Evolutionary conservation across 2,329 filamentous ascomycete species (phyloP), one percentile per base, ranked within the genome.

Genomic region (Fusarium secorum): DNA sequence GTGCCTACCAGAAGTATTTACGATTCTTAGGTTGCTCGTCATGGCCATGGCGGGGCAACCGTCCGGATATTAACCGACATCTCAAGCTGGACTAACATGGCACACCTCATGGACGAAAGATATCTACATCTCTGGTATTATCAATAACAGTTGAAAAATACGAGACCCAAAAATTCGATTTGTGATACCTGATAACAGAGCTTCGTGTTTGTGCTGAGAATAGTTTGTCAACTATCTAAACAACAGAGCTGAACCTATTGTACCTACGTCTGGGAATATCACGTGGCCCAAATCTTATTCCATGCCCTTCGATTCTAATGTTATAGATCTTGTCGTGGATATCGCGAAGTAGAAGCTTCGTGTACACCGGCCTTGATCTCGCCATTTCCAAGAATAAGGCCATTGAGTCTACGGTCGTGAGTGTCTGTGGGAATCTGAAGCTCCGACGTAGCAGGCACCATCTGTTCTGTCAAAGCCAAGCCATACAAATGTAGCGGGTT

Each of bases 381-480:
- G 70, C 93, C 93, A 81, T 91, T 86, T 52, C 93, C 93, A 54
- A 93, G 83, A 66, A 95, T 85, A 72, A 97, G 82, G 69, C 92
- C 91, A 83, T 98, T 91, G 68, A 98, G 87, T 72, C 87, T 88
- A 85, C 91, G 92, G 83, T 98, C 95, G 79, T 92, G 89, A 66
- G 88, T 85, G 73, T 90, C 90, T 78, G 92, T 91, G 51, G 94
- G 94, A 66, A 98, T 87, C 66, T 87, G 84, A 75, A 91, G 85
- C 67, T 84, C 87, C 59, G 85, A 83, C 33, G 86, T 83, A 58
- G 82, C 78, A 44, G 82, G 80, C 60, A 98, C 87, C 73, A 97
- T 84, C 81, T 99, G 96, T 83, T 98, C 94, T 73, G 89, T 87
- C 75, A 99, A 88, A 74, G 93, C 92, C 78, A 98, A 86, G 66